Percentiles rank a stretch among this genome's conserved stretches.
These are phyloP conservation scores for Globisporangium megalacanthum DNA, from an alignment of 352 stramenopile species.

Conservation along the genomic window DNA sequence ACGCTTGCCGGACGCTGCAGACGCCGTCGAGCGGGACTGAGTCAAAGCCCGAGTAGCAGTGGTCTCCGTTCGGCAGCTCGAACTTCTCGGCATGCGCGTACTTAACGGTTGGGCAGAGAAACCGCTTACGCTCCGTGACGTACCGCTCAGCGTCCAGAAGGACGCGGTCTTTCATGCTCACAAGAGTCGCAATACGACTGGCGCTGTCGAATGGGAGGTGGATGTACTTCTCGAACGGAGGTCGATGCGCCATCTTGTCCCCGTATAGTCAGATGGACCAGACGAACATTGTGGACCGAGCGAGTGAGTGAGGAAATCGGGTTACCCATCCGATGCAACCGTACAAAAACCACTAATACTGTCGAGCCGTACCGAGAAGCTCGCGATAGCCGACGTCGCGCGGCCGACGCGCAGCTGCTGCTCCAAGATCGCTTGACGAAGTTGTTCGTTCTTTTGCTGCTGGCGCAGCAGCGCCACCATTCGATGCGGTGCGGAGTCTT, in stretches of 20 bases:
- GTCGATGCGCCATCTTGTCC: neutral
- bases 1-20: neutral
- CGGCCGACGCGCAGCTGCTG: neutral
- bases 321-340: too few relatives aligned
- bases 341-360: too few relatives aligned
- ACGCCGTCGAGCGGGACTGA: neutral
- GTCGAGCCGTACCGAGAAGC: neutral
- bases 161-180: neutral
- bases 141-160: too few relatives aligned
- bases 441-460: neutral
- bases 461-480: neutral
- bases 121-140: neutral
- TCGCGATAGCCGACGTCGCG: neutral
- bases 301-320: neutral
- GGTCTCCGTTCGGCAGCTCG: neutral
- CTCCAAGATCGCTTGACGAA: neutral
- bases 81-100: neutral
- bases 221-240: neutral
- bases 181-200: neutral
- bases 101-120: neutral
- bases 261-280: neutral
- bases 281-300: neutral
- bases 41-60: neutral
- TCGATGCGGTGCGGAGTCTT: neutral
- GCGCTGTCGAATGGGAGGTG: neutral